phyloP scores from a whole-genome alignment of 768 basidiomycete genomes.

The Symmetrospora coprosmae region DNA sequence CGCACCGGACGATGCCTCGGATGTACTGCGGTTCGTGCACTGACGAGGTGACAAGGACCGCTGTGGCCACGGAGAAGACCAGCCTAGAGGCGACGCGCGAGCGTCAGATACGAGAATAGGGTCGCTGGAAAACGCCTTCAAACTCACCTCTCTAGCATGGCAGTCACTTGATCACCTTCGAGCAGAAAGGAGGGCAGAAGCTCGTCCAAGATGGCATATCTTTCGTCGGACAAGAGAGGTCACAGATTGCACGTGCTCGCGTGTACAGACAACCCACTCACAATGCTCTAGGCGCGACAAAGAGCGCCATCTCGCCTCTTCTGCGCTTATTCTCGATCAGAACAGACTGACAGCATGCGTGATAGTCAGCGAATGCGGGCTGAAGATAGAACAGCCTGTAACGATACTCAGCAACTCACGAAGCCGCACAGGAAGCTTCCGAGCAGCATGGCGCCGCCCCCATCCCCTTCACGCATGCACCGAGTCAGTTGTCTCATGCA shows the following conservation, averaged over 20 bases:
- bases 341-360: conserved; percentile 3
- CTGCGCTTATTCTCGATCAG: conserved; percentile 30
- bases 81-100: neutral
- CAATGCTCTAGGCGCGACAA: conserved; percentile 27
- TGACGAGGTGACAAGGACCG: conserved; percentile 19
- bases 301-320: conserved; percentile 30
- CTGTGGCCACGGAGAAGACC: neutral
- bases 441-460: conserved; percentile 20
- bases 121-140: conserved; percentile 3
- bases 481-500: neutral
- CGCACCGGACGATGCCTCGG: conserved; percentile 23
- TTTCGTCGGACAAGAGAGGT: neutral
- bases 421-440: conserved; percentile 19
- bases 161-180: neutral
- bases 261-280: neutral
- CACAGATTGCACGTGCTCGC: neutral
- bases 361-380: neutral
- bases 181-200: conserved; percentile 17
- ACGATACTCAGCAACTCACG: neutral
- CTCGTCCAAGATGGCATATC: conserved; percentile 27
- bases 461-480: conserved; percentile 12
- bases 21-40: conserved; percentile 27
- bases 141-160: neutral
- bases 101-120: conserved; percentile 11
- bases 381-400: too few species aligned